Evolutionary conservation across 225 moss, liverwort and hornwort genomes (phyloP).

Genomic region (Physcomitrellopsis africana): DNA sequence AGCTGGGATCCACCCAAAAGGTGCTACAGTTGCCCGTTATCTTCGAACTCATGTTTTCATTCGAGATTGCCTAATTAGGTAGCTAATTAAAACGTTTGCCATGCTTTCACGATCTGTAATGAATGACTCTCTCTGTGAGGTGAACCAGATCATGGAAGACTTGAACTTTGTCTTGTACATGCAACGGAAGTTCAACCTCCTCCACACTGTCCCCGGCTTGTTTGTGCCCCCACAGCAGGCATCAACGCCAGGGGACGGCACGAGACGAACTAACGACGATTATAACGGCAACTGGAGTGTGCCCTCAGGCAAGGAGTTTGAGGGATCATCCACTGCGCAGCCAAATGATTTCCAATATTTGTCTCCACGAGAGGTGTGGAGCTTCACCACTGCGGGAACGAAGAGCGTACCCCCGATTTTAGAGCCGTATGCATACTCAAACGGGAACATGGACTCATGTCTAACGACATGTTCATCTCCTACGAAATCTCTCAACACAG

Average conservation of each 20-base stretch:
- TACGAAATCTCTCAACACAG: conserved; percentile 59
- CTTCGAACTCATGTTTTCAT: background rate
- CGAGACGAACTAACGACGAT: background rate
- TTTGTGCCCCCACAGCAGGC: conserved; percentile 27
- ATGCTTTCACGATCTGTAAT: too few species aligned
- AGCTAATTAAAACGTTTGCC: too few species aligned
- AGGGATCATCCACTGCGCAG: too few species aligned
- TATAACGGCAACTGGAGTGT: conserved; percentile 19
- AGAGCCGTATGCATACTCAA: background rate
- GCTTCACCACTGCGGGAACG: conserved; percentile 11
- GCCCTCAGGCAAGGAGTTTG: too few species aligned
- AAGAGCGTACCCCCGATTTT: conserved; percentile 20
- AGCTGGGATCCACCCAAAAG: conserved; percentile 47
- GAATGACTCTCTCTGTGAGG: background rate
- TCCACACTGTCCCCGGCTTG: conserved; percentile 37
- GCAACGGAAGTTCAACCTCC: conserved; percentile 46
- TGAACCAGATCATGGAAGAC: conserved; percentile 42
- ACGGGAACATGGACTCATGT: background rate
- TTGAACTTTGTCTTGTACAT: conserved; percentile 40
- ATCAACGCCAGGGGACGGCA: background rate
- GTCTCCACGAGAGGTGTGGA: conserved; percentile 33
- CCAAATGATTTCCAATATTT: conserved; percentile 13
- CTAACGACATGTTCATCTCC: conserved; percentile 52
- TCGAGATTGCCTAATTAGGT: too few species aligned
- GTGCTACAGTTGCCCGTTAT: conserved; percentile 10